phyloP scores from a whole-genome alignment of 495 filamentous ascomycete species.

The Chlorociboria aeruginascens region DNA sequence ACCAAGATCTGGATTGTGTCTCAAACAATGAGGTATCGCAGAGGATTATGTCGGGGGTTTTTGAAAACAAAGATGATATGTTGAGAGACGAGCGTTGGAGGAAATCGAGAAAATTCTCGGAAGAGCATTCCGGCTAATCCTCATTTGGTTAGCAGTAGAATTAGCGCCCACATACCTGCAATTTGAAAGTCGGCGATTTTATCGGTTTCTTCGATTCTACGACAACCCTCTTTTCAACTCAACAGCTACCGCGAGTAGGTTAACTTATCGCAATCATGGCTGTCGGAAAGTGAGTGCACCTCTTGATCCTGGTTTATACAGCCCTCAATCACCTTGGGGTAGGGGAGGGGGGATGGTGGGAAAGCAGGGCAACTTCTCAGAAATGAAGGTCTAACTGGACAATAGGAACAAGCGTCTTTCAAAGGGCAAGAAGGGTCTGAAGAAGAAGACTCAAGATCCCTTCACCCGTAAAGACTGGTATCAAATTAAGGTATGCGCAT shows the following conservation, averaged over 20 bases:
- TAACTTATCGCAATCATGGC: slow-evolving; percentile 62
- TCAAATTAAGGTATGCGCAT: slow-evolving; percentile 73
- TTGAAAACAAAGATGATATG: no score
- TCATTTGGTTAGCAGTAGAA: no score
- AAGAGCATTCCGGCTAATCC: no score
- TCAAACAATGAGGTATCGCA: no score
- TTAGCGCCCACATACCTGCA: no score
- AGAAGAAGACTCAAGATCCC: slow-evolving; percentile 97
- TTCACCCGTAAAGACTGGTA: slow-evolving; percentile 99
- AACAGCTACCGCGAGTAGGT: slow-evolving; percentile 17
- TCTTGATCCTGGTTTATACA: slow-evolving; percentile 11
- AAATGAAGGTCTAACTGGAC: slow-evolving; percentile 19
- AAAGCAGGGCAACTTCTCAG: slow-evolving; percentile 7
- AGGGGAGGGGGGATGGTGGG: background rate
- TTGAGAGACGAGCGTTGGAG: no score
- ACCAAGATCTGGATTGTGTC: no score
- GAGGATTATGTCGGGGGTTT: no score
- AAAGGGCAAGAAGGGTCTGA: slow-evolving; percentile 99
- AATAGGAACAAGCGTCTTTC: slow-evolving; percentile 99
- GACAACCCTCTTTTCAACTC: slow-evolving; percentile 7
- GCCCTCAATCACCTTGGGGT: slow-evolving; percentile 3
- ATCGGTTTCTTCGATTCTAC: background rate
- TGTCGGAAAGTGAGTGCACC: slow-evolving; percentile 71
- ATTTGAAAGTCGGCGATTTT: slow-evolving; percentile 1
- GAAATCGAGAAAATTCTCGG: no score